A percentile compares a stretch with the other conserved stretches of the same genome.
phyloP scores from a whole-genome alignment of 495 filamentous ascomycete species.

The Clohesyomyces aquaticus region DNA sequence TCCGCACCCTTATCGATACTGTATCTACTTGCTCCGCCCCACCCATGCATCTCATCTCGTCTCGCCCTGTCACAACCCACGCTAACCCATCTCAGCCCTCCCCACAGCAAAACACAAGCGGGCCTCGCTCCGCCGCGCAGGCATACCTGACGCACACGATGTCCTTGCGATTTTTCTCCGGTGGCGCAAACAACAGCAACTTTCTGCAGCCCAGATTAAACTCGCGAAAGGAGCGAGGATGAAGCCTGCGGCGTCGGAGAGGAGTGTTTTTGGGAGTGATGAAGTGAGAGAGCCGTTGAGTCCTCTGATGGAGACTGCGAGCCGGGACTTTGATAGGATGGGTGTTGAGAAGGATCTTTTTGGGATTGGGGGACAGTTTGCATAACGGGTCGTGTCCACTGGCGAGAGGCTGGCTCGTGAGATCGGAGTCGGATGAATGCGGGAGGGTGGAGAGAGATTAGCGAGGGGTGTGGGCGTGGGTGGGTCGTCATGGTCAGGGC shows the following conservation, averaged over 20 bases:
- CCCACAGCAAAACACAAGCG: constrained; percentile 7
- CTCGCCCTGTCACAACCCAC: background rate
- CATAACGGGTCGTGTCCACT: background rate
- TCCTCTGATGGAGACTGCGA: background rate
- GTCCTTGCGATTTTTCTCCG: constrained; percentile 15
- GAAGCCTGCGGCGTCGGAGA: background rate
- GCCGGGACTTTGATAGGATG: background rate
- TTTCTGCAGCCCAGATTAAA: background rate
- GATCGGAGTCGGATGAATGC: background rate
- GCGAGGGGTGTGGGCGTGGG: background rate
- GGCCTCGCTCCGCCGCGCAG: constrained; percentile 17
- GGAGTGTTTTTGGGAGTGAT: background rate
- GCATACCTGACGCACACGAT: constrained; percentile 11
- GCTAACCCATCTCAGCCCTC: background rate
- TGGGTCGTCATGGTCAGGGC: background rate
- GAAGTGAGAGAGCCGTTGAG: background rate
- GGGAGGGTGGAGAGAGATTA: background rate
- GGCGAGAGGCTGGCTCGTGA: background rate
- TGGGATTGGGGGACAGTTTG: background rate
- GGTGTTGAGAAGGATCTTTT: background rate
- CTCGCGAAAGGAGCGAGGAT: background rate
- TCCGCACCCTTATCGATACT: no score
- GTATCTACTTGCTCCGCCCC: no score
- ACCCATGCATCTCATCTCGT: no score
- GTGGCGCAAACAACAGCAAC: background rate